Base-by-base conservation (phyloP, 2,329 filamentous ascomycete genomes). In the Fusarium sp. region DNA sequence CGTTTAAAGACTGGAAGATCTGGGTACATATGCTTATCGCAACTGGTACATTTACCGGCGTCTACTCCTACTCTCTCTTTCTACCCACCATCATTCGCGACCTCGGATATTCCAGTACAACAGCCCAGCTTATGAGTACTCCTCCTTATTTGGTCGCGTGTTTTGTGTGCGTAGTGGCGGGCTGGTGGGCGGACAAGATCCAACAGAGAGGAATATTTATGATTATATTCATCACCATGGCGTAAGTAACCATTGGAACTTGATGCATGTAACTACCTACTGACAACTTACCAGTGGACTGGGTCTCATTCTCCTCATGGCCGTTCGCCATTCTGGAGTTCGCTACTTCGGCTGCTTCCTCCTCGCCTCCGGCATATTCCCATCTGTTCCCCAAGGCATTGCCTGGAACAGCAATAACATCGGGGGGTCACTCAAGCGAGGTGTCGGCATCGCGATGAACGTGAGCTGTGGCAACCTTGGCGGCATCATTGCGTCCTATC, bases 1-100 rank as follows among this genome's bases (percentile, higher is more conserved):
- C 90, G 7, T 68, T 92, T 33, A 83, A 84, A 57, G 89, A 90
- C 78, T 89, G 87, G 84, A 84, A 84, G 77, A 83, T 84, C 38
- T 85, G 82, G 73, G 45, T 61, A 3, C 56, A 64, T 3, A 64
- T 64, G 62, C 24, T 61, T 18, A 61, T 64, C 7, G 45, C 56
- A 9, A 18, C 45, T 15, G 62, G 62, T 4, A 61, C 45, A 18
- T 61, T 61, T 18, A 61, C 62, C 3, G 44, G 36, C 7, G 44
- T 64, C 7, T 64, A 64, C 22, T 49, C 62, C 10, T 64, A 61
- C 5, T 64, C 62, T 6, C 38, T 64, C 5, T 64, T 64, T 33
- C 33, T 64, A 18, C 55, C 56, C 5, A 64, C 62, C 26, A 64
- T 64, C 38, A 62, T 64, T 38, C 55, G 55, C 20, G 56, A 49